Conservation (phyloP, 371 early-diverging fungal species). For the Lichtheimia ornata region DNA sequence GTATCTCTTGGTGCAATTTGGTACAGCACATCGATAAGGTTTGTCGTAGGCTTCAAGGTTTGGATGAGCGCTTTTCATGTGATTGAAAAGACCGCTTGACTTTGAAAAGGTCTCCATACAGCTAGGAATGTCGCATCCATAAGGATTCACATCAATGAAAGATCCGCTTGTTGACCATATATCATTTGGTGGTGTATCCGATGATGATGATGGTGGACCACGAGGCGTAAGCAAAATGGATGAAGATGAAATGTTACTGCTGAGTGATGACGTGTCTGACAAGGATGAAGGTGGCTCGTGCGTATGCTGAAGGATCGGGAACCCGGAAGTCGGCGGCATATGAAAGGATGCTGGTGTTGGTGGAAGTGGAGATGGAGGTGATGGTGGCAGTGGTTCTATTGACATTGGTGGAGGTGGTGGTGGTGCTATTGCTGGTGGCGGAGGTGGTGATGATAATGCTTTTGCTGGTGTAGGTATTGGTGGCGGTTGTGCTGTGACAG, state of each 20-base stretch:
- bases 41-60: constrained; percentile 43
- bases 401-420: too few species aligned
- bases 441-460: too few species aligned
- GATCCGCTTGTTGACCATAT: background rate
- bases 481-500: background rate
- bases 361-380: too few species aligned
- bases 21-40: constrained; percentile 84
- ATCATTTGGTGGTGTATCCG: too few species aligned
- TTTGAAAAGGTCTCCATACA: constrained; percentile 64
- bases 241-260: background rate
- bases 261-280: constrained; percentile 3
- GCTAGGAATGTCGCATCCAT: constrained; percentile 70
- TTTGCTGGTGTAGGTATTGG: too few species aligned
- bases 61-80: constrained; percentile 68
- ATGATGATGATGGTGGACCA: too few species aligned
- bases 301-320: too few species aligned
- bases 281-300: constrained; percentile 30
- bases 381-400: too few species aligned
- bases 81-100: constrained; percentile 64
- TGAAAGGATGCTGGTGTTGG: too few species aligned
- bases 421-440: too few species aligned
- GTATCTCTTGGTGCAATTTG: constrained; percentile 86
- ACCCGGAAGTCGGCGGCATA: too few species aligned
- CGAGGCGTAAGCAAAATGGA: too few species aligned
- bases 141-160: constrained; percentile 48